Evolutionary conservation across 192 early-diverging fungal species (phyloP).

Genomic region (Chytriomyces hyalinus): DNA sequence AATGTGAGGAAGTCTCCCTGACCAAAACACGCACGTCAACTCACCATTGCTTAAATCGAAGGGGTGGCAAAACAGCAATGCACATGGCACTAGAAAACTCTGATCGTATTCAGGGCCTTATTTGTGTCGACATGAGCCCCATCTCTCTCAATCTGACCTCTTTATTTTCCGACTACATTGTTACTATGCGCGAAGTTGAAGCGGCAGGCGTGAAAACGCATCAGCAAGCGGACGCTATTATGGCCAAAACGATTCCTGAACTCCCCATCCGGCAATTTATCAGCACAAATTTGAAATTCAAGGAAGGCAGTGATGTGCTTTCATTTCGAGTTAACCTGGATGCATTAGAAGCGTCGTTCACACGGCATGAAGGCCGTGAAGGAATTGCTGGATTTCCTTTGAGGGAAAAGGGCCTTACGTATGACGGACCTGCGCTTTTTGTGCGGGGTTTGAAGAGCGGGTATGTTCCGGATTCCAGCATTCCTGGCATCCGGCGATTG

Average conservation of each 20-base stretch:
- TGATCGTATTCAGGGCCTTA: constrained; percentile 38
- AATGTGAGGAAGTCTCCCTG: constrained; percentile 61
- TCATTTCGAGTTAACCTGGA: constrained; percentile 77
- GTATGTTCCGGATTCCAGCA: constrained; percentile 66
- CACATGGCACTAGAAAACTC: constrained; percentile 40
- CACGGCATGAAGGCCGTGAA: background rate
- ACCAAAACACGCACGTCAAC: background rate
- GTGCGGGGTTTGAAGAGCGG: constrained; percentile 74
- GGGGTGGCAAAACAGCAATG: constrained; percentile 57
- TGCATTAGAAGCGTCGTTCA: constrained; percentile 56
- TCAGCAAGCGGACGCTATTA: constrained; percentile 48
- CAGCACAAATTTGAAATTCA: constrained; percentile 86
- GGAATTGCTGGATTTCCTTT: constrained; percentile 42
- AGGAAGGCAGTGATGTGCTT: constrained; percentile 48
- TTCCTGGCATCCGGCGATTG: constrained; percentile 62
- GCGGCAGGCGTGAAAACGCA: constrained; percentile 32
- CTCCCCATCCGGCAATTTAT: constrained; percentile 68
- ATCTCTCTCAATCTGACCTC: constrained; percentile 25
- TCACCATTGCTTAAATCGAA: constrained; percentile 8
- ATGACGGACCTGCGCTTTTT: constrained; percentile 75
- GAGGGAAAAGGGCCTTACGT: constrained; percentile 44
- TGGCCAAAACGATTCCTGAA: constrained; percentile 44
- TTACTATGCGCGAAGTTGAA: constrained; percentile 44
- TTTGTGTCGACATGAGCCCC: constrained; percentile 61
- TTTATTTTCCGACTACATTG: constrained; percentile 37